A percentile compares a stretch with the other conserved stretches of the same genome.
phyloP scores from a whole-genome alignment of 345 rosid species.

The Populus tremula region DNA sequence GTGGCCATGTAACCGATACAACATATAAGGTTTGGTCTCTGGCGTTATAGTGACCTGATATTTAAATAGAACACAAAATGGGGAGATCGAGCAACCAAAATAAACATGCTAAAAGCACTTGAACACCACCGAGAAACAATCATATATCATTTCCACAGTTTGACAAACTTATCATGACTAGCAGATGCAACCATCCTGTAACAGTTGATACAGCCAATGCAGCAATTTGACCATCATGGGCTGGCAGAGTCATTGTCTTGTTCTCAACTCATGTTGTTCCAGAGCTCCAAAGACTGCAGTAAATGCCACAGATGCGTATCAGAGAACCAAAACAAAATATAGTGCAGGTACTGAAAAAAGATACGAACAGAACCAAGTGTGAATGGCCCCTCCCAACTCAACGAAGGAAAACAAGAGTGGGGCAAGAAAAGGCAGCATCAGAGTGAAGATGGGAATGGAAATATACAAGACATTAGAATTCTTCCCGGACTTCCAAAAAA shows the following conservation, averaged over 20 bases:
- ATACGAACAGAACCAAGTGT: background rate
- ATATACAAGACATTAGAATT: background rate
- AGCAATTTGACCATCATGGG: conserved; percentile 78
- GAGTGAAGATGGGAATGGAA: background rate
- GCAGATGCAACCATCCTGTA: conserved; percentile 86
- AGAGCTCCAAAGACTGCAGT: conserved; percentile 83
- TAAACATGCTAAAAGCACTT: conserved; percentile 15
- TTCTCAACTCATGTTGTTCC: conserved; percentile 83
- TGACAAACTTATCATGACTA: conserved; percentile 83
- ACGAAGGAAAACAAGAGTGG: background rate
- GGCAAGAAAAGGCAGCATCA: background rate
- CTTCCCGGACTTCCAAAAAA: background rate
- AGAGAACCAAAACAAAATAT: background rate
- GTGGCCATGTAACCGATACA: conserved; percentile 13
- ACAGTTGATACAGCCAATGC: conserved; percentile 69
- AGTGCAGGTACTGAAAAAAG: background rate
- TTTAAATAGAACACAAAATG: conserved; percentile 7
- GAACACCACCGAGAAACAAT: background rate
- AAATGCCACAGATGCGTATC: conserved; percentile 5
- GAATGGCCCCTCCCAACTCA: background rate
- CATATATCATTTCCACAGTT: conserved; percentile 74
- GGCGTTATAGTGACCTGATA: conserved; percentile 15
- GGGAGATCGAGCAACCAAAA: conserved; percentile 9
- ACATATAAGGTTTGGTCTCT: conserved; percentile 22
- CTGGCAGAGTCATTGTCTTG: conserved; percentile 71